phyloP scores from a whole-genome alignment of 2,329 filamentous ascomycete genomes.

The Cladosporium velox region DNA sequence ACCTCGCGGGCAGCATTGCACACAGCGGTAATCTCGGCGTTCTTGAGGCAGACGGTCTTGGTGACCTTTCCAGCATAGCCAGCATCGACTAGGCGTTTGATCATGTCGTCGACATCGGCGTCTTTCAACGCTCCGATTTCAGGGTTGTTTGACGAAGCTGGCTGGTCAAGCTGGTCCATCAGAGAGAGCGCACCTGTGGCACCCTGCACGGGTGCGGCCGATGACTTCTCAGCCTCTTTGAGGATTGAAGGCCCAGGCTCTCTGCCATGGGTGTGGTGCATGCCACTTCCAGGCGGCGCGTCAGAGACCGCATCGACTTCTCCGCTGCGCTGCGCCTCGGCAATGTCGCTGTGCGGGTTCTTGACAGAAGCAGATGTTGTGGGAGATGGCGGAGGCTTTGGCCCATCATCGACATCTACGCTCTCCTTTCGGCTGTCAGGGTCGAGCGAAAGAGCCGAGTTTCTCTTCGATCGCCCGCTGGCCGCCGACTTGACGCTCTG shows the following conservation, averaged over 20 bases:
- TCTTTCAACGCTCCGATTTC: constrained; percentile 89
- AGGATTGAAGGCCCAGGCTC: constrained; percentile 87
- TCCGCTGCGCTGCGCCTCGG: constrained; percentile 77
- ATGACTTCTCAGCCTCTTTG: constrained; percentile 64
- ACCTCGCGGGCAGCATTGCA: constrained; percentile 87
- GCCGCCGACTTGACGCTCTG: constrained; percentile 72
- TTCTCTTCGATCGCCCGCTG: constrained; percentile 49
- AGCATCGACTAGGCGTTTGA: constrained; percentile 88
- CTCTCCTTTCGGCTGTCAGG: constrained; percentile 14
- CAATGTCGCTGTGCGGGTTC: constrained; percentile 72
- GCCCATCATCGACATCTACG: constrained; percentile 34
- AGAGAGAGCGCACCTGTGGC: constrained; percentile 34
- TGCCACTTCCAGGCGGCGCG: constrained; percentile 67
- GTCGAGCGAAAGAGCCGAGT: constrained; percentile 36
- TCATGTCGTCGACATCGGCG: constrained; percentile 95
- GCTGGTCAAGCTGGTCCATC: constrained; percentile 23
- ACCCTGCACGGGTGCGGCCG: constrained; percentile 25
- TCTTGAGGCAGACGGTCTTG: constrained; percentile 95
- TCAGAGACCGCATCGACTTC: constrained; percentile 96
- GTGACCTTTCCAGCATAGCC: constrained; percentile 96
- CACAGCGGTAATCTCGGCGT: constrained; percentile 93
- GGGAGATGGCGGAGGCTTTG: constrained; percentile 74
- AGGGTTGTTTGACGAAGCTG: constrained; percentile 59
- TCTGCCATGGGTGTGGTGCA: constrained; percentile 55
- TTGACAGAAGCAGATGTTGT: constrained; percentile 71